Base-by-base conservation (phyloP, 495 filamentous ascomycete species). In the Pseudomonodictys pantanalensis region DNA sequence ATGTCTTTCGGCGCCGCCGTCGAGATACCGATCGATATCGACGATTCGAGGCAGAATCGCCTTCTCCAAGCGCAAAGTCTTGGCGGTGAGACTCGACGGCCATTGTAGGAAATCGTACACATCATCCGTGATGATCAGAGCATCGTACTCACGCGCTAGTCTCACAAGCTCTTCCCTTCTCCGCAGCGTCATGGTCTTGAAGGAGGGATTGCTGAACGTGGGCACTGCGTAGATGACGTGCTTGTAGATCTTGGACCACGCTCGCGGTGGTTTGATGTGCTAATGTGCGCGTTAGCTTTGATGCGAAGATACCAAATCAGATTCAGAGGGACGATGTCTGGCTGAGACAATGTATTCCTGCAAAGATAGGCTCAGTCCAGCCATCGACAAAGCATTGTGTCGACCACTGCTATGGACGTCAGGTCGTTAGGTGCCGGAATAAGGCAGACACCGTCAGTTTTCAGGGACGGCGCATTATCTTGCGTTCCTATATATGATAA, bases 31-130 rank as follows among this genome's bases (percentile, higher is more conserved):
- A 68, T 95, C 90, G 39, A 96, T 76, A 62, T 91, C 90, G 4
- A 90, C 85, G 1, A 95, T 68, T 0, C 91, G 79, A 2, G 91
- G 89, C 2, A 89, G 65, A 1, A 77, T 54, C 0, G 84, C 82
- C 42, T 70, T 73, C 18, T 75, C 70, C n/a, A 65, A 60, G 39
- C 41, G 46, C 11, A 64, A 39, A 2, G 58, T 38, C 18, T 64
- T 22, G 28, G 59, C 66, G 0, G 62, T 70, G 24, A 25, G 74
- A 74, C 2, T 76, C 50, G 5, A 51, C 15, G 81, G 78, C 83
- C 90, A 93, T 68, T 89, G 86, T 0, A 96, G 77, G 57, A 90
- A 84, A 70, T 96, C 92, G 59, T 97, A 97, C 1, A 97, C 90
- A 71, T 96, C 91, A 72, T 96, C 91, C 11, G 79, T 80, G n/a